Conservation (phyloP, 2,329 filamentous ascomycete species). For the Escovopsis weberi region DNA sequence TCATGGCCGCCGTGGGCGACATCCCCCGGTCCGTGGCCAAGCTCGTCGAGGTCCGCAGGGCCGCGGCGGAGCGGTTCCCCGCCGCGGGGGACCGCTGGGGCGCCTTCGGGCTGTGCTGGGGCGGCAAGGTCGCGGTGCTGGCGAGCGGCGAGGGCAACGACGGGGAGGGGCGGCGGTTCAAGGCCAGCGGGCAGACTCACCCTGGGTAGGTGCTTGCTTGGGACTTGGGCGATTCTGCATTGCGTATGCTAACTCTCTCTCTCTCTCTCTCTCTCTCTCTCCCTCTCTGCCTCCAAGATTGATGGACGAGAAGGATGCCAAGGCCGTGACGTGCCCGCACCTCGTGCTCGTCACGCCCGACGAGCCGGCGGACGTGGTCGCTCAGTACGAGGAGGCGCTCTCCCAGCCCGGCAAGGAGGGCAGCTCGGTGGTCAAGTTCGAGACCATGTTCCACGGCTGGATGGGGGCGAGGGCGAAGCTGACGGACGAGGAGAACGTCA, state of each 20-base stretch:
- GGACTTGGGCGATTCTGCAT: too few relatives aligned
- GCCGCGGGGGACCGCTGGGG: constrained; percentile 25
- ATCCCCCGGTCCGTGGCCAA: constrained; percentile 14
- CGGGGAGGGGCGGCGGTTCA: constrained; percentile 21
- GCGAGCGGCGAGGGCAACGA: constrained; percentile 21
- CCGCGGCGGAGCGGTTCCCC: constrained; percentile 18
- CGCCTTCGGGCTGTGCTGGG: constrained; percentile 35
- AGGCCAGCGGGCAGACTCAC: constrained; percentile 18
- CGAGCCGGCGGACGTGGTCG: constrained; percentile 29
- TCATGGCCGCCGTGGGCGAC: constrained; percentile 18
- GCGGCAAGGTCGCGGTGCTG: constrained; percentile 29
- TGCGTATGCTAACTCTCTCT: too few relatives aligned
- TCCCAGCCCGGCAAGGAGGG: constrained; percentile 18
- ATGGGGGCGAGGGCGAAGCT: constrained; percentile 39
- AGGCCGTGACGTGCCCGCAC: constrained; percentile 30
- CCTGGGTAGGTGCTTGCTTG: constrained; percentile 10
- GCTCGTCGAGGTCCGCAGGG: constrained; percentile 18
- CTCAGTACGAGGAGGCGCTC: constrained; percentile 28
- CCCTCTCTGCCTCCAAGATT: constrained; percentile 6
- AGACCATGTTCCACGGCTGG: constrained; percentile 41
- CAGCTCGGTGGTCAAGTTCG: constrained; percentile 31
- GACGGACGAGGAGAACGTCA: constrained; percentile 26
- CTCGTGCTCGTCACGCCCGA: constrained; percentile 35
- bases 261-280: too few relatives aligned
- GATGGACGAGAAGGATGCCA: constrained; percentile 26